Evolutionary conservation across 1,284 basidiomycete genomes (phyloP).

Genomic region (Irpex sp.): DNA sequence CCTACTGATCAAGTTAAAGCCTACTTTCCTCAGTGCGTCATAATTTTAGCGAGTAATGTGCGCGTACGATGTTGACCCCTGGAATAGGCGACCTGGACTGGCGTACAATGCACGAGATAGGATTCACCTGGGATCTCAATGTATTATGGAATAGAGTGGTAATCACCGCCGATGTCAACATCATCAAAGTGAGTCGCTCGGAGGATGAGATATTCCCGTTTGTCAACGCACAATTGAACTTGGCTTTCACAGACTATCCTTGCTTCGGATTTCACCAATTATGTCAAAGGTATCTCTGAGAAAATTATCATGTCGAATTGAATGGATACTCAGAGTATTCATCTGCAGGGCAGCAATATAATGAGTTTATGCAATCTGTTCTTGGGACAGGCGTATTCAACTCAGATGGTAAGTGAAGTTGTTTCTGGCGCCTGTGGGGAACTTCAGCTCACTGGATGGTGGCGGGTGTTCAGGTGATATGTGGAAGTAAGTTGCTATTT

Average conservation of each 20-base stretch:
- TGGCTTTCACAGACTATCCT: conserved; percentile 16
- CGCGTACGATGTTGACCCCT: background rate
- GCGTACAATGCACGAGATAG: conserved; percentile 16
- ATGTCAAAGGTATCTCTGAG: conserved; percentile 17
- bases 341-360: conserved; percentile 23
- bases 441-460: background rate
- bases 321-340: background rate
- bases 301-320: background rate
- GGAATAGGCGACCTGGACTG: conserved; percentile 16
- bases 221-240: background rate
- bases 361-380: conserved; percentile 27
- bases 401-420: conserved; percentile 10
- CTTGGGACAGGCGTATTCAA: conserved; percentile 47
- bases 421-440: background rate
- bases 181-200: conserved; percentile 18
- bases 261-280: conserved; percentile 20
- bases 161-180: conserved; percentile 18
- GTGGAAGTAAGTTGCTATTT: conserved; percentile 23
- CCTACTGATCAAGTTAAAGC: conserved; percentile 7
- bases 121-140: conserved; percentile 12
- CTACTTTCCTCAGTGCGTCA: conserved; percentile 17
- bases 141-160: conserved; percentile 18
- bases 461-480: conserved; percentile 20
- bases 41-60: background rate
- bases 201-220: background rate